Conservation (phyloP, 345 rosid species). For the sweet orange (Citrus sinensis) region DNA sequence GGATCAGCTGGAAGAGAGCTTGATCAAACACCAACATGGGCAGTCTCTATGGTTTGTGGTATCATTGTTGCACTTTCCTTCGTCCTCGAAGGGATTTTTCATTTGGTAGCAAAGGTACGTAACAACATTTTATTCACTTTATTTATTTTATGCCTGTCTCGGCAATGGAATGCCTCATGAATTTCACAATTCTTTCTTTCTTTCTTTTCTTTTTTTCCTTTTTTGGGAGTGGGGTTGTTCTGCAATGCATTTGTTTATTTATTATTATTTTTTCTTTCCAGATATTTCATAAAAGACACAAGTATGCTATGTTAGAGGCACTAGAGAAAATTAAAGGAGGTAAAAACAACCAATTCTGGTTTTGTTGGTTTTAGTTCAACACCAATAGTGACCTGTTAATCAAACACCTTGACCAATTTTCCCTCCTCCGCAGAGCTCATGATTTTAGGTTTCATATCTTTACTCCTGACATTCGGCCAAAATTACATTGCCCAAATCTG, state of each 20-base stretch:
- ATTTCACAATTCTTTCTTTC: neutral
- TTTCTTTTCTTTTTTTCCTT: no score
- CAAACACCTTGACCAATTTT: neutral
- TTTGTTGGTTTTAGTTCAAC: neutral
- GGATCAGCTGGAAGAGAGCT: slow-evolving; percentile 51
- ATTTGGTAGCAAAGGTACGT: slow-evolving; percentile 48
- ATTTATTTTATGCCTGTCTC: neutral
- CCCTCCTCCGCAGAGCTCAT: slow-evolving; percentile 61
- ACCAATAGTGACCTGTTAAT: neutral
- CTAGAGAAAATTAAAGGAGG: slow-evolving; percentile 84
- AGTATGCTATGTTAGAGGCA: slow-evolving; percentile 74
- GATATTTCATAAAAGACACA: slow-evolving; percentile 46
- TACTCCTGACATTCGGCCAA: slow-evolving; percentile 80
- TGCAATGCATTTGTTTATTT: neutral
- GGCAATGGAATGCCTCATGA: neutral
- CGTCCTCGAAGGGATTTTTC: slow-evolving; percentile 60
- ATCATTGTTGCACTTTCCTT: slow-evolving; percentile 68
- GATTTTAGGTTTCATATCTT: slow-evolving; percentile 93
- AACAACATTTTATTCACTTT: neutral
- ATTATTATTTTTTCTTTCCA: slow-evolving; percentile 10
- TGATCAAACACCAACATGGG: slow-evolving; percentile 96
- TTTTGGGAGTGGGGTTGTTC: neutral
- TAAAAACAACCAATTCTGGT: slow-evolving; percentile 8
- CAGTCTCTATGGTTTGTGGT: slow-evolving; percentile 73
- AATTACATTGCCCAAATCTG: slow-evolving; percentile 65